These are phyloP conservation scores for Tolypocladium guangdongense DNA, from an alignment of 2,329 filamentous ascomycete species.

Conservation along the genomic window DNA sequence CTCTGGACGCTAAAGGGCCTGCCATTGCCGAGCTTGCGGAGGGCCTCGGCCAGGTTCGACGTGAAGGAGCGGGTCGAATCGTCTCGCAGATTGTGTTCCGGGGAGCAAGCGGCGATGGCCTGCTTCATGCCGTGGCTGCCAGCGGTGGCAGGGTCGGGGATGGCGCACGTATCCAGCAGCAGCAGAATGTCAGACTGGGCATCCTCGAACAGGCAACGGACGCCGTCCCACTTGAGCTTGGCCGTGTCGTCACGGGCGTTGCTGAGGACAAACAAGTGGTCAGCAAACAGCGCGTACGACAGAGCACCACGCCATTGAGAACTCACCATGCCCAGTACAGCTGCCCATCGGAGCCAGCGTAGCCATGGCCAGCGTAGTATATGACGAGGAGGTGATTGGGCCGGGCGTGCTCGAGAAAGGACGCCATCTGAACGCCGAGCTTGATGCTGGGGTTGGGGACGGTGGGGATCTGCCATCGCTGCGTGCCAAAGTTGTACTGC, in stretches of 20 bases:
- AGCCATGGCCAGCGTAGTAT: constrained; percentile 54
- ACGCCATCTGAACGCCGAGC: constrained; percentile 47
- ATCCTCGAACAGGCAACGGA: constrained; percentile 52
- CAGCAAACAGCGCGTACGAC: background rate
- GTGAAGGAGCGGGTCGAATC: constrained; percentile 45
- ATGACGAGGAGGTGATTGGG: constrained; percentile 52
- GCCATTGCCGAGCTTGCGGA: constrained; percentile 40
- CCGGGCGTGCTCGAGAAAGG: constrained; percentile 46
- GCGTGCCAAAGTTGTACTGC: constrained; percentile 48
- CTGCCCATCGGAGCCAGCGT: constrained; percentile 46
- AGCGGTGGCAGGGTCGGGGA: constrained; percentile 37
- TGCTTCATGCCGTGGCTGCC: constrained; percentile 49
- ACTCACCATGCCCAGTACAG: constrained; percentile 58
- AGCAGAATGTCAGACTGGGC: constrained; percentile 52
- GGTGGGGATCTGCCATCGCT: constrained; percentile 50
- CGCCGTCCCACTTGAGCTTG: constrained; percentile 52
- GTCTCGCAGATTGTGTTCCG: constrained; percentile 36
- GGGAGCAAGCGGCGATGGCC: constrained; percentile 47
- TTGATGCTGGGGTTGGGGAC: constrained; percentile 49
- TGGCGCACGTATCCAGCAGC: constrained; percentile 49
- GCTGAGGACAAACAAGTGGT: constrained; percentile 28
- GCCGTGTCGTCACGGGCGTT: constrained; percentile 46
- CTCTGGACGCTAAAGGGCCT: constrained; percentile 45
- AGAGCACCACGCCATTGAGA: background rate
- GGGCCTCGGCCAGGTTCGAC: constrained; percentile 41